Evolutionary conservation across 2,329 filamentous ascomycete species (phyloP).

Genomic region (Byssochlamys sp.): DNA sequence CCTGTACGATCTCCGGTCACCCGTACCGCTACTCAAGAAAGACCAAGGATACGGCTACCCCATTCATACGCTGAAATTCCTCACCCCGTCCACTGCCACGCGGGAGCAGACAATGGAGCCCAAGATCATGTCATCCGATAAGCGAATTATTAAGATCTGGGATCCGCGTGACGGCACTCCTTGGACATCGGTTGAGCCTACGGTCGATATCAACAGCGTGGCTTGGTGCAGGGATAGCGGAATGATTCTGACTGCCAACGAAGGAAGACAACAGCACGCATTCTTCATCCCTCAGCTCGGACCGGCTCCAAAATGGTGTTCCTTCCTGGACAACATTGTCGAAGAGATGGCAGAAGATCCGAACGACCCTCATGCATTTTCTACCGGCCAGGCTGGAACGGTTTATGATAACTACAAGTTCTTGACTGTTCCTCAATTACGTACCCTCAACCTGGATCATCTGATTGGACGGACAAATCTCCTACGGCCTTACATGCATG

Average conservation of each 20-base stretch:
- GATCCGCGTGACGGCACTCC: constrained; percentile 70
- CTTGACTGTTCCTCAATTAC: constrained; percentile 76
- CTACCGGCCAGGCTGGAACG: constrained; percentile 46
- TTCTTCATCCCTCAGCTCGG: constrained; percentile 93
- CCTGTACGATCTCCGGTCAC: constrained; percentile 83
- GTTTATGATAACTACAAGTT: constrained; percentile 99
- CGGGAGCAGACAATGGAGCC: constrained; percentile 57
- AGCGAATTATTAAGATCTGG: constrained; percentile 95
- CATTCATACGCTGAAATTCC: constrained; percentile 70
- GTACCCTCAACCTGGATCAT: constrained; percentile 75
- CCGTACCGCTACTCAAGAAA: constrained; percentile 74
- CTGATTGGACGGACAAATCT: constrained; percentile 83
- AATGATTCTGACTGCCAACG: constrained; percentile 93
- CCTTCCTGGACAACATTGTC: constrained; percentile 92
- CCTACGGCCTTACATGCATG: constrained; percentile 94
- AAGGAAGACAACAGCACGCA: constrained; percentile 86
- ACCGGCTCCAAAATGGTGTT: constrained; percentile 88
- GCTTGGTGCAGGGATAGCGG: constrained; percentile 86
- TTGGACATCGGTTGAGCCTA: constrained; percentile 91
- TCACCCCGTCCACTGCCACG: constrained; percentile 56
- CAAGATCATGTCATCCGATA: constrained; percentile 85
- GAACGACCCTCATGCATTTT: constrained; percentile 51
- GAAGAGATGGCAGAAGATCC: constrained; percentile 92
- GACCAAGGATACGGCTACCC: constrained; percentile 93
- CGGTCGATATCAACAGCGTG: constrained; percentile 89